Conservation (phyloP, 164 flowering plant species). For the Nymphaea colorata region DNA sequence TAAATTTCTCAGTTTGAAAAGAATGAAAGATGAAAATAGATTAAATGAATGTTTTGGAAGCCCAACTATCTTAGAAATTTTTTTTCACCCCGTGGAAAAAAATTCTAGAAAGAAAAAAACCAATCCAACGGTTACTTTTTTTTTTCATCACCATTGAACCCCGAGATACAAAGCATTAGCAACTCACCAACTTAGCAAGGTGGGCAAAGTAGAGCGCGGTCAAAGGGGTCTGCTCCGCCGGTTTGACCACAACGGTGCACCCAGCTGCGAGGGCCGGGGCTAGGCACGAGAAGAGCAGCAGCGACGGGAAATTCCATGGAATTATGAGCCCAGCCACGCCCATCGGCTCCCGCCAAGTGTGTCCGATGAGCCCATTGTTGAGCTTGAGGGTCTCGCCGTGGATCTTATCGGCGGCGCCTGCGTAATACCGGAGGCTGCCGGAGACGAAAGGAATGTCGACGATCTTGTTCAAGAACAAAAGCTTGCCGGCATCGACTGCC, state of each 20-base stretch:
- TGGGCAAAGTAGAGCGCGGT: slow-evolving; percentile 65
- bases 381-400: slow-evolving; percentile 66
- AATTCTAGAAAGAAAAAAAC: too few relatives aligned
- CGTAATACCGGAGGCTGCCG: slow-evolving; percentile 44
- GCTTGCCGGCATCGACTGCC: slow-evolving; percentile 54
- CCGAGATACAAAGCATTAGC: background rate
- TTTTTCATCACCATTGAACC: background rate
- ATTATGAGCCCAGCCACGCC: slow-evolving; percentile 78
- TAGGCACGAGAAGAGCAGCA: slow-evolving; percentile 41
- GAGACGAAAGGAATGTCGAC: slow-evolving; percentile 35
- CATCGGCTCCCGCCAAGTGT: slow-evolving; percentile 65
- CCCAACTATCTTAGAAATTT: too few relatives aligned
- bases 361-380: slow-evolving; percentile 35
- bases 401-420: slow-evolving; percentile 84
- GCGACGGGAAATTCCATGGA: slow-evolving; percentile 67
- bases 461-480: slow-evolving; percentile 21
- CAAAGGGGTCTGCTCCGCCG: slow-evolving; percentile 83
- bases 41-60: too few relatives aligned
- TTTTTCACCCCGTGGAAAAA: too few relatives aligned
- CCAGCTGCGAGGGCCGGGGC: slow-evolving; percentile 78
- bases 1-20: too few relatives aligned
- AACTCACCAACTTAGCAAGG: slow-evolving; percentile 59
- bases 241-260: slow-evolving; percentile 81
- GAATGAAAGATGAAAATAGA: too few relatives aligned
- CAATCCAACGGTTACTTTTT: too few relatives aligned